phyloP scores from a whole-genome alignment of 2,329 filamentous ascomycete species.

The Colletotrichum sp. region DNA sequence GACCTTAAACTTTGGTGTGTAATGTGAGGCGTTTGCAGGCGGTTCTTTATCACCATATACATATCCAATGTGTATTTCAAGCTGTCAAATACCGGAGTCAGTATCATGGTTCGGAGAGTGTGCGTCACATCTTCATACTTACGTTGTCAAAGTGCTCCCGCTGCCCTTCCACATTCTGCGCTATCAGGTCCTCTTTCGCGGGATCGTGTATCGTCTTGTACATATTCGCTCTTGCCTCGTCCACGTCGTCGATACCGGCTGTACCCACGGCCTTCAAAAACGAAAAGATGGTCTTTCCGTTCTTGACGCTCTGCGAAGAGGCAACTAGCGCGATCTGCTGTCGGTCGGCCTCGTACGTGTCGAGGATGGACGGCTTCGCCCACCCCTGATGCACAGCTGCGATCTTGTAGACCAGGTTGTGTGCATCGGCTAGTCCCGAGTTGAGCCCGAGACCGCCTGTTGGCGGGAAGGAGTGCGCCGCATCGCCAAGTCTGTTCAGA shows the following conservation, averaged over 20 bases:
- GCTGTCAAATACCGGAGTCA: slow-evolving; percentile 6
- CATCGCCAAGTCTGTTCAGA: slow-evolving; percentile 30
- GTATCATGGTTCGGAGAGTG: fast-evolving
- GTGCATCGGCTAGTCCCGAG: slow-evolving; percentile 34
- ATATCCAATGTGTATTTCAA: slow-evolving; percentile 48
- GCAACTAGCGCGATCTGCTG: slow-evolving; percentile 43
- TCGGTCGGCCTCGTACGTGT: slow-evolving; percentile 40
- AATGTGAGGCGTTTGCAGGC: slow-evolving; percentile 40
- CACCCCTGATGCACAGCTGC: slow-evolving; percentile 35
- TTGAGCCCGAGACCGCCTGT: slow-evolving; percentile 36
- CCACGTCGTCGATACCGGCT: slow-evolving; percentile 30
- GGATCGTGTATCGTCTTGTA: slow-evolving; percentile 32
- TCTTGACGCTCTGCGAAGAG: slow-evolving; percentile 46
- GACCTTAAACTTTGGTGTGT: slow-evolving; percentile 35
- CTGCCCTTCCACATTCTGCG: slow-evolving; percentile 37
- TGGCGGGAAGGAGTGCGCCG: slow-evolving; percentile 36
- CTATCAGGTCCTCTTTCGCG: slow-evolving; percentile 31
- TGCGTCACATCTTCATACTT: neutral
- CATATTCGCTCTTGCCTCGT: slow-evolving; percentile 33
- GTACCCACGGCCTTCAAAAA: slow-evolving; percentile 43
- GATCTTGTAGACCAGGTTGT: slow-evolving; percentile 40
- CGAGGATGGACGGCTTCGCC: slow-evolving; percentile 33
- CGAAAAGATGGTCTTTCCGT: slow-evolving; percentile 45
- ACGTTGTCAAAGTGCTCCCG: slow-evolving; percentile 46
- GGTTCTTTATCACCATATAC: slow-evolving; percentile 38